Base-by-base conservation (phyloP, 2,329 filamentous ascomycete species). In the Xenoacremonium recifei region DNA sequence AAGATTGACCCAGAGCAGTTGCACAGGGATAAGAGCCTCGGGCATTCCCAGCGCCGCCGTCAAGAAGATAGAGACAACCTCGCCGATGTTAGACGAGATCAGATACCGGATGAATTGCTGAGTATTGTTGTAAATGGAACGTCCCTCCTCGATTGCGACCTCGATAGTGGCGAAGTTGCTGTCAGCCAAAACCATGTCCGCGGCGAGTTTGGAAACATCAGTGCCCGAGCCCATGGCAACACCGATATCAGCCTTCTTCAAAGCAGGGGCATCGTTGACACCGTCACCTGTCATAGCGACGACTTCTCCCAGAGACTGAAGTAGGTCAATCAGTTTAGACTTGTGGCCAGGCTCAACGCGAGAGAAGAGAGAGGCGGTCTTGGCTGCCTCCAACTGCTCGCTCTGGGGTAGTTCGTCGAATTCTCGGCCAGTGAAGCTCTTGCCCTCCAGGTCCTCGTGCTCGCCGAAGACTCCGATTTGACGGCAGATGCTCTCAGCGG, bases 91-190 rank as follows among this genome's bases (percentile, higher is more conserved):
- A 51, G 92, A 97, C 7, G 92, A 97, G 66, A 99, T 99, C 48
- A 99, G 80, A 67, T 99, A 99, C 37, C 95, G 89, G 70, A 99
- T 99, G 70, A 99, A 99, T 66, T 99, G 93, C 65, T 99, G 93
- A 5, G 93, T 99, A 77, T 99, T 99, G 84, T 93, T 97, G 80
- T 96, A 99, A 70, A 99, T 99, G 50, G 91, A 91, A 49, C 93
- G 87, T 40, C 93, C 93, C 70, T 99, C 93, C 66, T 99, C 93
- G 50, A 99, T 91, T 37, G 93, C 93, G 42, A 89, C 77, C 65
- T 96, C 89, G 55, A 99, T 99, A 4, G 93, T 99, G 48, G 93
- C 93, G 67, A 99, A 99, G 76, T 99, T 99, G 71, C 96, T 90
- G 70, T 99, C 95, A 19, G 91, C 89, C 38, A 99, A 84, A 38